Base-by-base conservation (phyloP, 2,329 filamentous ascomycete genomes). In the Ascochyta rabiei region DNA sequence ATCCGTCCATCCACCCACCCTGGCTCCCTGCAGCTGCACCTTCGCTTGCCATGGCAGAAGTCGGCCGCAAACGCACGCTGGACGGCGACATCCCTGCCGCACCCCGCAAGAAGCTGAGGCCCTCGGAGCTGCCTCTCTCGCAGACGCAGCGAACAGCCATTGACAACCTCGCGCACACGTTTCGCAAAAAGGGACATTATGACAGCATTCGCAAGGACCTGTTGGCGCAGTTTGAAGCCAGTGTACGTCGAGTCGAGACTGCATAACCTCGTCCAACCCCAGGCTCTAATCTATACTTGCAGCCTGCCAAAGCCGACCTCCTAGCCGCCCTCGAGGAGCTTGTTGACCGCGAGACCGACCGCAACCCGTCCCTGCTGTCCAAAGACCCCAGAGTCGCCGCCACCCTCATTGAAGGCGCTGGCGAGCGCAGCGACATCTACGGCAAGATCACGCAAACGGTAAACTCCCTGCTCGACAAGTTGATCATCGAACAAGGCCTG, bases 141-240 rank as follows among this genome's bases (percentile, higher is more conserved):
- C 88, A 87, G 3, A 83, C 86, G n/a, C 90, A 90, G 47, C 83
- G 89, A 60, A 83, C 84, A 1, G 86, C 88, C 1, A 91, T 93
- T 52, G 89, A 93, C 64, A 84, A 82, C 15, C 82, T 93, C 19
- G 84, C 89, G n/a, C 87, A 90, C 69, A 88, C 84, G 10, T 93
- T 93, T 78, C 93, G 93, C 76, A 93, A 93, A 77, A 91, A 91
- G 75, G 90, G 90, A 57, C 89, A 89, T 53, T 95, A 93, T 69
- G 90, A 95, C 75, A 79, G 83, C 13, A 84, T 93, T 60, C 86
- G 90, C 57, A 93, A 91, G 71, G 84, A 89, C 65, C 82, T 90
- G 10, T 91, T 89, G 84, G 85, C 89, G 40, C 86, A 89, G 53
- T 90, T 91, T 63, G 85, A 87, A 67, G 82, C 84, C 26, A 87